Conservation (phyloP, 1,284 basidiomycete genomes). For the Apiotrichum siamense region DNA sequence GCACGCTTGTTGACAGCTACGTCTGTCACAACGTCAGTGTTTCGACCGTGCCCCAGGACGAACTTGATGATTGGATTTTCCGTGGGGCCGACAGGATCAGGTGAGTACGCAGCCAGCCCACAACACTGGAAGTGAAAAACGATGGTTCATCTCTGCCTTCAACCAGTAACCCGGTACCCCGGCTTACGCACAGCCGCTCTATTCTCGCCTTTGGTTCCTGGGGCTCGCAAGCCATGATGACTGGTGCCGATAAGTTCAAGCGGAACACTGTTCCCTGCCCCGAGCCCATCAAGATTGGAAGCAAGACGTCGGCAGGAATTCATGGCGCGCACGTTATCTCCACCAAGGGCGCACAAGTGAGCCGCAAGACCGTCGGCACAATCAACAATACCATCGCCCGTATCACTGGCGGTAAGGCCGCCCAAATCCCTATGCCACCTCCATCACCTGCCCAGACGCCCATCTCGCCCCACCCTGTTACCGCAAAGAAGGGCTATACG, state of each 20-base stretch:
- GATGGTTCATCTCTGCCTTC: neutral
- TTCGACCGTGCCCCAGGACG: conserved; percentile 60
- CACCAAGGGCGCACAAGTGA: neutral
- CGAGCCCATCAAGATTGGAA: conserved; percentile 7
- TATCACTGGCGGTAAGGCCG: neutral
- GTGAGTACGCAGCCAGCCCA: too few species aligned
- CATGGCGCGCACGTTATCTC: conserved; percentile 3
- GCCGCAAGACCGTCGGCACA: conserved; percentile 4
- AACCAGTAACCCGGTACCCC: too few species aligned
- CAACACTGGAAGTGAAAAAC: too few species aligned
- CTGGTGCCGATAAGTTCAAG: conserved; percentile 62
- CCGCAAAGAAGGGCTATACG: neutral
- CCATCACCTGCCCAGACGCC: neutral
- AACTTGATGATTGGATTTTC: conserved; percentile 61
- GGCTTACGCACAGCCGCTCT: conserved; percentile 50
- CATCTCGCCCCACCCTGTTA: neutral
- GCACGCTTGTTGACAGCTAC: conserved; percentile 49
- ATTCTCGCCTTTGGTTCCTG: conserved; percentile 64
- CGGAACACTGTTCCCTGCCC: conserved; percentile 8
- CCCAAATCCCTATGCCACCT: neutral
- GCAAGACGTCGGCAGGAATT: neutral
- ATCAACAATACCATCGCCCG: conserved; percentile 9
- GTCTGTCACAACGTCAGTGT: conserved; percentile 47
- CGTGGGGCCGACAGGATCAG: conserved; percentile 63
- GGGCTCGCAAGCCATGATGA: conserved; percentile 58